Evolutionary conservation across 1,284 basidiomycete genomes (phyloP), one percentile per base, ranked within the genome.

Genomic region (Apiotrichum porosum): DNA sequence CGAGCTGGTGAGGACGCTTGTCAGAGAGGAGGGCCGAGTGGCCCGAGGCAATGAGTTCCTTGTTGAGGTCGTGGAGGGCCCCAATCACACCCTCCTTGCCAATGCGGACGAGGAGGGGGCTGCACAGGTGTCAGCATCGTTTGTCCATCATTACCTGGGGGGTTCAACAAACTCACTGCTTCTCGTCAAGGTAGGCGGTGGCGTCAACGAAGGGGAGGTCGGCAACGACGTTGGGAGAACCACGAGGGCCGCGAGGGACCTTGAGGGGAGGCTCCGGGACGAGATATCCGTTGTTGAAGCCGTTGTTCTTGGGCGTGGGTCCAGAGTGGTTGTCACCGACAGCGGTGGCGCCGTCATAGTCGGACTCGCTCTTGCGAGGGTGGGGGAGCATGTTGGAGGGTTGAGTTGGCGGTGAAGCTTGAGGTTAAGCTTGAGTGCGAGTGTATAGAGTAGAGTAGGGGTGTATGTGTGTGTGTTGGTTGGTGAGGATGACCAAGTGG

Each of bases 161-260:
- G n/a, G 9, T 23, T 15, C 12, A 1, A 9, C 12, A 9, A 26
- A 23, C 45, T 47, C 26, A 52, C 51, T 34, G 36, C 40, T 53
- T 49, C 6, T 14, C 28, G 6, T 44, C 34, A 10, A 53, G 41
- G 37, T 49, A 53, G 1, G 47, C 17, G 18, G 14, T 10, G 22
- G 44, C 34, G 40, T 53, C 51, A 28, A 53, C 51, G n/a, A 53
- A 53, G 3, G 51, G 51, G 9, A 46, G 51, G 28, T 28, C 42
- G 6, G 35, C 31, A 14, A 4, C n/a, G 26, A 14, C 43, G 32
- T 35, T 19, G 18, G 37, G 23, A 14, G 23, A 28, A 28, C 26
- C 26, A 6, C 26, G 26, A 12, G 26, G 26, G 12, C 19, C 18
- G 24, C 30, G 18, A 17, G 8, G 21, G n/a, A 14, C 28, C n/a